Base-by-base conservation (phyloP, 1,139 yeast genomes). In the Pichia sp. region DNA sequence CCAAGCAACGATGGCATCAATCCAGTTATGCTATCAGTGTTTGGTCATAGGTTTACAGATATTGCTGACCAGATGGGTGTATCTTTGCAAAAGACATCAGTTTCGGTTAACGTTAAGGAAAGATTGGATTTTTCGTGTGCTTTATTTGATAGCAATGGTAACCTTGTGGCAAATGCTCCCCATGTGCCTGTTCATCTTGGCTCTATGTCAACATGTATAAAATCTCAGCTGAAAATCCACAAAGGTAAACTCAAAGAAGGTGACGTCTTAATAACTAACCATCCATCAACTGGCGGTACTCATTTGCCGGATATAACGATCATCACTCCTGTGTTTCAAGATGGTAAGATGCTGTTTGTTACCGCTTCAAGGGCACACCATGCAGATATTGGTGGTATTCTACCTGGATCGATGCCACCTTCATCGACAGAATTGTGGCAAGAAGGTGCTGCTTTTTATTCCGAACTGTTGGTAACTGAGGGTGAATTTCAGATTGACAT, bases 231-330 rank as follows among this genome's bases (percentile, higher is more conserved):
- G 47, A 75, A 76, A 10, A 61, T 77, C 38, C 80, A 84, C 82
- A 68, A 72, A 40, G 81, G 77, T 7, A 72, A 79, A 41, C 67
- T 81, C 58, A 69, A 75, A 53, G 79, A 73, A 8, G 85, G 85
- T 47, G 86, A 81, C 67, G 82, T 81, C 10, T 63, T 81, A 43
- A 79, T 79, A 26, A 73, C 84, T 1, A 81, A 81, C 62, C 83
- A 80, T 62, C 85, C 85, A 5, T 70, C 72, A 53, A 82, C 83
- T 46, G 85, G 85, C 45, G 86, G 85, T 4, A 78, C 84, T 0
- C 85, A 81, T 69, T 72, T 81, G 54, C 86, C 95, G 1, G 93
- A 87, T 64, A 84, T 87, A 51, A 87, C 95, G 0, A 89, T 89
- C 7, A 84, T 87, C n/a, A 84, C 90, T 10, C 85, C 86, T 3